Base-by-base conservation (phyloP, 1,284 basidiomycete species). In the Grifola frondosa region DNA sequence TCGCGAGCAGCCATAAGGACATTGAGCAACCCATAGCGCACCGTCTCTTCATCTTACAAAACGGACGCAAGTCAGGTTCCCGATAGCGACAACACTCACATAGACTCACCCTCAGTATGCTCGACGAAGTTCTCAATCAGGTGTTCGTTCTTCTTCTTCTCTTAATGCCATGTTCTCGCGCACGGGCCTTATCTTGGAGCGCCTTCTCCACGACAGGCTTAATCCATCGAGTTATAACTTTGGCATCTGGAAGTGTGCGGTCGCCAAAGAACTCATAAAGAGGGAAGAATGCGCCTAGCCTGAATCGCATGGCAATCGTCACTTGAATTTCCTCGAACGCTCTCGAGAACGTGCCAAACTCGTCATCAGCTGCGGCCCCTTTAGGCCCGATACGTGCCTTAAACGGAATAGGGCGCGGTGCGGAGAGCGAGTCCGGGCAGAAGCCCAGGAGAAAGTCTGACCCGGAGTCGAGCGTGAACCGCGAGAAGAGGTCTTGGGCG, bases 181-280 rank as follows among this genome's bases (percentile, higher is more conserved):
- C 31, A 53, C 56, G 38, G 30, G 48, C 41, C 6, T 51, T 47
- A 42, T 61, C 67, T 31, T 44, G 48, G 28, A 70, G 50, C 21
- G 67, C 68, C 6, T 62, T 61, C 22, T 57, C 42, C n/a, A 78
- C 50, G 21, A 77, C 67, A 0, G 73, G 72, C n/a, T 71, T 62
- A 17, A 71, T 60, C 40, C 59, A 70, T 8, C 47, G 45, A 30
- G 59, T 46, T 20, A 68, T 63, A 22, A 66, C 54, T n/a, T 52
- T 37, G 57, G 67, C 68, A 12, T 59, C 37, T 26, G 58, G 54
- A 42, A 49, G 44, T 20, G 64, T 53, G 7, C 44, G 49, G 52
- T 71, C 65, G 20, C 46, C 41, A 49, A 60, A 63, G 5, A 70
- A 50, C 38, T 69, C 68, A 9, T 48, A 44, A 17, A 68, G 35